These are phyloP conservation scores for Pythium phragmitis DNA, from an alignment of 352 stramenopile genomes.

Conservation along the genomic window DNA sequence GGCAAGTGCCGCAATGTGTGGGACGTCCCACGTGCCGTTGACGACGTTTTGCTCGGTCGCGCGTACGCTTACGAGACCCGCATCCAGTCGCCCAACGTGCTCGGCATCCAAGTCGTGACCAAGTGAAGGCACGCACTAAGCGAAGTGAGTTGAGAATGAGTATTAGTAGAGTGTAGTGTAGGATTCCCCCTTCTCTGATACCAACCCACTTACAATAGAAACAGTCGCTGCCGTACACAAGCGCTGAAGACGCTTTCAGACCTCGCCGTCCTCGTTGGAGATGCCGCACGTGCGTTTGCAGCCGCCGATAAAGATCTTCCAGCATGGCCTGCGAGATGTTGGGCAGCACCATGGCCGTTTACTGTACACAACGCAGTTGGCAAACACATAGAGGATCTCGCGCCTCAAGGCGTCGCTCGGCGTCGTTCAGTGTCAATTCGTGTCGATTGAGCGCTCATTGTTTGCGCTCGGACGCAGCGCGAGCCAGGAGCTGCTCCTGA, in stretches of 20 bases:
- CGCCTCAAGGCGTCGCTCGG: too few relatives aligned
- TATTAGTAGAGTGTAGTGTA: neutral
- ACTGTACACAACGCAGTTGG: too few relatives aligned
- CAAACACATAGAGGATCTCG: too few relatives aligned
- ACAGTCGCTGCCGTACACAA: neutral
- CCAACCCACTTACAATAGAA: neutral
- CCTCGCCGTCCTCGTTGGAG: conserved; percentile 40
- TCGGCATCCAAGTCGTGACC: conserved; percentile 31
- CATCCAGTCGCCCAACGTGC: conserved; percentile 27
- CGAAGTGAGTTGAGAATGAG: neutral
- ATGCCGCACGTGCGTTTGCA: conserved; percentile 62
- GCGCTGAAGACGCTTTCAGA: conserved; percentile 19
- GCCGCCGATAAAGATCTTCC: conserved; percentile 46
- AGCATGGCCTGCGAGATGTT: too few relatives aligned
- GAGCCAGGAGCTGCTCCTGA: too few relatives aligned
- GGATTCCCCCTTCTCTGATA: neutral
- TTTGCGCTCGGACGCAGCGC: too few relatives aligned
- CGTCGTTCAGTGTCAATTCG: too few relatives aligned
- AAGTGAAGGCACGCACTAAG: neutral
- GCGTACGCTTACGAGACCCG: conserved; percentile 42
- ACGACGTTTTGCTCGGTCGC: conserved; percentile 46
- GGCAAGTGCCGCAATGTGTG: conserved; percentile 64
- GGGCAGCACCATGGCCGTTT: too few relatives aligned
- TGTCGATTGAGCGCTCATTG: too few relatives aligned
- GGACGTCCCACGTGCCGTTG: conserved; percentile 58